Evolutionary conservation across 805 yeast species (phyloP), one percentile per base, ranked within the genome.

Genomic region (Kazachstania africana): DNA sequence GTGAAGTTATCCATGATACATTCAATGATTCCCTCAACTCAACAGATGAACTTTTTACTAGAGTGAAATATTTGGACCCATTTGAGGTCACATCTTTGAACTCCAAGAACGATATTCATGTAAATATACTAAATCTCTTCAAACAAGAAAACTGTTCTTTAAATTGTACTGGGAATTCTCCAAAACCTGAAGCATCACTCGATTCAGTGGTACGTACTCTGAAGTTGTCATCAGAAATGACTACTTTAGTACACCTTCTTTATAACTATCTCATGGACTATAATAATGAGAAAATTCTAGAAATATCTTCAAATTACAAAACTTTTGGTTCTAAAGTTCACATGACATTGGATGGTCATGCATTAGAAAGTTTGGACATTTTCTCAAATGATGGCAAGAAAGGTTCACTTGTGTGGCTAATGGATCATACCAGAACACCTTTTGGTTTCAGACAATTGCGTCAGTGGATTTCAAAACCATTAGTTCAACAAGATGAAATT

Each of bases 351-450:
- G 77, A 78, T 33, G 69, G 78, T 2, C 74, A 70, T 43, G 75
- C 94, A 0, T 42, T 91, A 4, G 65, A 66, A 20, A 74, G 80
- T 26, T 57, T 91, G 14, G 96, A 91, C 46, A 68, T 91, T 1
- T 83, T 81, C 45, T 73, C 91, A 0, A 74, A 74, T 38, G 50
- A 58, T 9, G 57, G 64, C 4, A 61, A 60, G 6, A 56, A 63
- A 20, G 97, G 96, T 0, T 73, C 95, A 0, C 57, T 88, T 10
- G 50, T 81, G 12, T 82, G 93, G 85, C 60, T 83, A 2, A 43
- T 91, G 37, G 80, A 88, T 49, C 85, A 79, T 41, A 82, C 97
- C 0, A 58, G 72, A 21, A 82, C 97, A 0, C 63, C 67, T 18
- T 78, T 78, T 53, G 98, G 98, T 0, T 67, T 63, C 27, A 56